Base-by-base conservation (phyloP, 2,329 filamentous ascomycete species). In the Cytospora leucostoma region DNA sequence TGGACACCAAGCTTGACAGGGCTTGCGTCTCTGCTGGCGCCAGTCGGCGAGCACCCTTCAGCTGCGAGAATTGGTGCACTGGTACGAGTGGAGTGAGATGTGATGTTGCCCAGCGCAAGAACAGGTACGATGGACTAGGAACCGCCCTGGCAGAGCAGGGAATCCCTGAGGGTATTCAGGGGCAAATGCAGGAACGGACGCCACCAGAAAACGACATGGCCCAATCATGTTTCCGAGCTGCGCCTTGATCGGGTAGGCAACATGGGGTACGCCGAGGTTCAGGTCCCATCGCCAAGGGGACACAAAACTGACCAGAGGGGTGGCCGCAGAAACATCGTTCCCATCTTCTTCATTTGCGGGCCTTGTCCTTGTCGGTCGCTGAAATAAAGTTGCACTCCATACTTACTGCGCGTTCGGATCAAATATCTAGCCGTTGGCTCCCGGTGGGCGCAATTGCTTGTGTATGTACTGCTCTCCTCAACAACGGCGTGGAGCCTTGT, bases 171-270 rank as follows among this genome's bases (percentile, higher is more conserved):
- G 17, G 52, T 15, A 32, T 37, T 65, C 64, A 65, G 64, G 64
- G 64, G 64, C 57, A 65, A 56, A 65, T 65, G 64, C 64, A 65
- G 64, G 64, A 64, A 65, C 64, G 53, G 57, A 44, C 57, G 61
- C 64, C 37, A 56, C 49, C 27, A 34, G 49, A 33, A 35, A 53
- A 50, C 51, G 60, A 32, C 60, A 59, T 58, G 60, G 38, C n/a
- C 60, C 63, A 65, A 65, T 58, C 63, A 65, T 17, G 47, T 34
- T 40, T 38, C 50, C 33, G 35, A 52, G 37, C 40, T 17, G 17
- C 21, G n/a, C n/a, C 34, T 21, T 50, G 52, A 62, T 56, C 55
- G 19, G 21, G 54, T 56, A 52, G 34, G 40, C 37, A 38, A 34
- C 62, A 58, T 47, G 54, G 63, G 58, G 32, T 34, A 7, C 35